A percentile compares a stretch with the other conserved stretches of the same genome.
phyloP scores from a whole-genome alignment of 1,284 basidiomycete genomes.

The Sporisorium iseilematis-ciliati region DNA sequence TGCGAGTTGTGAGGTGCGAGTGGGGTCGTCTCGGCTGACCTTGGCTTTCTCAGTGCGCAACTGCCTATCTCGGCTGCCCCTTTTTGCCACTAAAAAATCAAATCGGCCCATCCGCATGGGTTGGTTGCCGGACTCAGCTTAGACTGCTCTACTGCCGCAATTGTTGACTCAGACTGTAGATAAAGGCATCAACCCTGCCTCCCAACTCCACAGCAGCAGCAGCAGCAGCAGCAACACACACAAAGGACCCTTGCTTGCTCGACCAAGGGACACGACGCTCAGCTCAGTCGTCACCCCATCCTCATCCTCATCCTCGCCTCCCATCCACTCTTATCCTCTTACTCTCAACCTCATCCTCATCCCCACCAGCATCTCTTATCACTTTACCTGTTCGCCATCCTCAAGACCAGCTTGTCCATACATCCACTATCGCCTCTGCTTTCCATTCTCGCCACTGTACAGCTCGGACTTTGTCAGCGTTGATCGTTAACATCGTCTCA shows the following conservation, averaged over 20 bases:
- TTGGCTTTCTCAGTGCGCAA: not conserved
- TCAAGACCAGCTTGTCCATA: not conserved
- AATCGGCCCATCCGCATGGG: slow-evolving; percentile 12
- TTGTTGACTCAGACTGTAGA: slow-evolving; percentile 13
- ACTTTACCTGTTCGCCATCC: not conserved
- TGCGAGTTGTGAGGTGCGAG: no score
- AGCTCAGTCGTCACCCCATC: not conserved
- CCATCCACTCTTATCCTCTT: not conserved
- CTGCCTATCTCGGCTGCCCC: slow-evolving; percentile 22
- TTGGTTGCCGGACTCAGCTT: slow-evolving; percentile 8
- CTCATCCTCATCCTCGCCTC: not conserved
- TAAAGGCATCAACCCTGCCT: slow-evolving; percentile 15
- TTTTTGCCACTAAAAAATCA: not conserved
- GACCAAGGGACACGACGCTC: not conserved
- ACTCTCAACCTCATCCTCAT: not conserved
- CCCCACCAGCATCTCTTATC: not conserved
- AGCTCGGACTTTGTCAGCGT: slow-evolving; percentile 1
- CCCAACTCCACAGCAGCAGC: slow-evolving; percentile 5
- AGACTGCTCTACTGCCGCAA: slow-evolving; percentile 11
- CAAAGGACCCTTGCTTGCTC: slow-evolving; percentile 15
- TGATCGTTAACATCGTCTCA: slow-evolving; percentile 1
- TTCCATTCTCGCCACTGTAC: not conserved
- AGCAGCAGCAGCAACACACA: no score
- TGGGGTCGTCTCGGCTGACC: slow-evolving; percentile 12
- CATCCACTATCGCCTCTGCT: not conserved